Percentiles rank a stretch among this genome's conserved stretches.
Evolutionary conservation across 345 rosid genomes (phyloP).

Genomic region (Brassica nigra): DNA sequence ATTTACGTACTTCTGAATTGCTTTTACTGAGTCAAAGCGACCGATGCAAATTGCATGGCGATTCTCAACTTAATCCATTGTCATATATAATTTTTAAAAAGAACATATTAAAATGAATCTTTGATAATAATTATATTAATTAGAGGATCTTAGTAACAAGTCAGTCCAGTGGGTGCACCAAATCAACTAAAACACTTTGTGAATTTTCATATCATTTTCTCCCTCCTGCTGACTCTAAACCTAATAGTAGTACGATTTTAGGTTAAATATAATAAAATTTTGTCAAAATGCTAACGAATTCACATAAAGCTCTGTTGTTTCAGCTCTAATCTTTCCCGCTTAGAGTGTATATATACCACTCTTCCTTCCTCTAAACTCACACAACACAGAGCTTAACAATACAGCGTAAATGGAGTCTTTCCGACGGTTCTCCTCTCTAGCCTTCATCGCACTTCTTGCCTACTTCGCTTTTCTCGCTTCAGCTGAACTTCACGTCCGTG

Average conservation of each 20-base stretch:
- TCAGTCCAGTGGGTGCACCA: constrained; percentile 43
- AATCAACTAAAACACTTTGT: constrained; percentile 37
- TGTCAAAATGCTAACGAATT: constrained; percentile 32
- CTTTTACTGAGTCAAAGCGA: background rate
- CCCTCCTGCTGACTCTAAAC: constrained; percentile 35
- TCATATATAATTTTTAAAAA: background rate
- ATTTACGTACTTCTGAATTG: background rate
- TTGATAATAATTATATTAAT: background rate
- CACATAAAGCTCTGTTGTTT: constrained; percentile 20
- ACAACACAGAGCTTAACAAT: constrained; percentile 15
- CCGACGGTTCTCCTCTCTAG: constrained; percentile 6
- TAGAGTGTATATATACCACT: constrained; percentile 34
- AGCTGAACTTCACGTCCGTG: constrained; percentile 42
- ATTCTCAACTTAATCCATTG: constrained; percentile 5
- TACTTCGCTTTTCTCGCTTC: constrained; percentile 35
- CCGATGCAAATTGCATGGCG: constrained; percentile 8
- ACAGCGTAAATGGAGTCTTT: constrained; percentile 35
- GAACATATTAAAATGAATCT: constrained; percentile 13
- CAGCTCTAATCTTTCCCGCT: constrained; percentile 23
- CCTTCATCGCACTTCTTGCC: constrained; percentile 26
- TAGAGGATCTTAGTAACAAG: constrained; percentile 28
- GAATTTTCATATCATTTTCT: constrained; percentile 1
- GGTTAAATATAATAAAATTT: constrained; percentile 13
- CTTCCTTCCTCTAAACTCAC: constrained; percentile 23
- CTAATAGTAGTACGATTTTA: constrained; percentile 19